Conservation (phyloP, 2,329 filamentous ascomycete species). For the Cordyceps militaris region DNA sequence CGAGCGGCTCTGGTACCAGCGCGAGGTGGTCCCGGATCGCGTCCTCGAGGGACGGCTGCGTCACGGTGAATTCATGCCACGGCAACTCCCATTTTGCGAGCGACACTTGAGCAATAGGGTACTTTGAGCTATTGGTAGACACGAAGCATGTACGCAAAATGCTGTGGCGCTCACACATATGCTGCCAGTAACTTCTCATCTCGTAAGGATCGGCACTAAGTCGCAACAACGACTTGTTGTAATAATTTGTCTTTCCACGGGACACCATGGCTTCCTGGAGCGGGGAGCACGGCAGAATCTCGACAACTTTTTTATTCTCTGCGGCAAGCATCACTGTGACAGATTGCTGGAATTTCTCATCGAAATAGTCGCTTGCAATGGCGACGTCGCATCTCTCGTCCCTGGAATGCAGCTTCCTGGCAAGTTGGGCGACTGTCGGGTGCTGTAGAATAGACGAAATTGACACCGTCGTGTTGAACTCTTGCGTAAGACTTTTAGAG, state of each 20-base stretch:
- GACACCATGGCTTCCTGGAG: conserved; percentile 83
- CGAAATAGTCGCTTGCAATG: conserved; percentile 20
- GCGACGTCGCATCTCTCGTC: neutral
- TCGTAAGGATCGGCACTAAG: conserved; percentile 42
- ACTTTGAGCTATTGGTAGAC: conserved; percentile 50
- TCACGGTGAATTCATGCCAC: conserved; percentile 33
- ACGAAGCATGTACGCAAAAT: conserved; percentile 74
- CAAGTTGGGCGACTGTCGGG: conserved; percentile 57
- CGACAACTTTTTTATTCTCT: conserved; percentile 34
- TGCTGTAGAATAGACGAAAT: conserved; percentile 66
- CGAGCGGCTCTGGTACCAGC: conserved; percentile 32
- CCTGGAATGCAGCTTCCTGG: conserved; percentile 22
- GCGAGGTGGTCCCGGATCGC: conserved; percentile 34
- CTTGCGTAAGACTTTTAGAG: conserved; percentile 46
- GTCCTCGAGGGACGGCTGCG: conserved; percentile 27
- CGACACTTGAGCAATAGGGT: conserved; percentile 68
- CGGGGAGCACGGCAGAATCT: conserved; percentile 73
- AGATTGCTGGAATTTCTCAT: conserved; percentile 18
- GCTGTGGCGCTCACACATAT: conserved; percentile 58
- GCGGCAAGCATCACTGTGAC: conserved; percentile 27
- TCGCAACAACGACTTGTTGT: conserved; percentile 62
- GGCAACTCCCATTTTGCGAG: conserved; percentile 38
- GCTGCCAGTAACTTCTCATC: conserved; percentile 55
- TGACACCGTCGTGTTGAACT: conserved; percentile 43
- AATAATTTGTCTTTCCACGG: conserved; percentile 50